Evolutionary conservation across 2,329 filamentous ascomycete genomes (phyloP), one percentile per base, ranked within the genome.

Genomic region (Fusarium concolor): DNA sequence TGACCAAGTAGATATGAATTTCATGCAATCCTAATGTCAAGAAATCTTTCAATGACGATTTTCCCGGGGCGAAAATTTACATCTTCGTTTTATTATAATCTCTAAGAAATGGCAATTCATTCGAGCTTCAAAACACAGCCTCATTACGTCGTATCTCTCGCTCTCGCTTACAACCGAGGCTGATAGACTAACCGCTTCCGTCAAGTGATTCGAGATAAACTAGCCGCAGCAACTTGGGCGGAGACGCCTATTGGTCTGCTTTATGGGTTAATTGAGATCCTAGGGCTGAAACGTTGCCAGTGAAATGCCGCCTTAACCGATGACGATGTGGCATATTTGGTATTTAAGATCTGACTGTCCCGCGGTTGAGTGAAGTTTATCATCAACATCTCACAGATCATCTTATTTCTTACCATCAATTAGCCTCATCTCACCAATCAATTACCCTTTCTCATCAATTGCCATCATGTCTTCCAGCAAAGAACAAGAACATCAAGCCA

Each of bases 401-500:
- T 6, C 24, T 6, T 6, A 22, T 17, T 2, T 12, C 2, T 4
- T 6, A 18, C 0, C 2, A 24, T 24, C 22, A 24, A 24, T 24
- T 24, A 24, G 22, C 22, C 6, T 24, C 22, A 24, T 24, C 22
- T 24, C 22, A 24, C 22, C 22, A 24, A 24, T n/a, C n/a, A n/a
- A n/a, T n/a, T n/a, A n/a, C n/a, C n/a, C n/a, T n/a, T n/a, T n/a
- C 22, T 24, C 22, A 20, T 1, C 2, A 26, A n/a, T 17, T 24
- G 8, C 26, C 39, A 43, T 14, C 42, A 69, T 69, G 67, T 67
- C 66, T 0, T 56, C 50, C 2, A 14, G 20, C 38, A 69, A 69
- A 56, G 66, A 69, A 55, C 29, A 37, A 56, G 66, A 69, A 26
- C 66, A 67, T 20, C 41, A 50, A 12, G 62, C 45, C 42, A 56